Evolutionary conservation across 257 asterid species (phyloP), one percentile per base, ranked within the genome.

Genomic region (Penstemon newberryi): DNA sequence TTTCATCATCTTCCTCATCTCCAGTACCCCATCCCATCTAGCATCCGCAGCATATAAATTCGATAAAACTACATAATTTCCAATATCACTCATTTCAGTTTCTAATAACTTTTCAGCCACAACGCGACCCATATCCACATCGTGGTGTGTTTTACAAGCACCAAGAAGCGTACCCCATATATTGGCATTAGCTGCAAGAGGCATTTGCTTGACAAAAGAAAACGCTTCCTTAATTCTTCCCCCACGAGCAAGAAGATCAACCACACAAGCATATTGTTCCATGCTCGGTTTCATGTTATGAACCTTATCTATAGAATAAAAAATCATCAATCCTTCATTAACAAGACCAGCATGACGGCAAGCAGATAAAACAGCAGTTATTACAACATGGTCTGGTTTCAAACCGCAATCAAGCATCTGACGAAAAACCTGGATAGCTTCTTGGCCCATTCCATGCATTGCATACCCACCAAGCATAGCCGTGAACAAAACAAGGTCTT

Each of bases 391-490:
- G 77, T 90, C 96, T 10, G 95, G 97, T 65, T 76, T 81, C 60
- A 80, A 66, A 59, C 85, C 87, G 56, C 75, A 76, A 70, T 80
- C 78, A 44, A 88, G 90, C 96, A 90, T 86, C 64, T 77, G 50
- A 55, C 79, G 66, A 72, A 73, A 90, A 15, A 81, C 78, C 74
- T 61, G 53, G 45, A 88, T 69, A 45, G 92, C 96, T 70, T 86
- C 85, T 70, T 72, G 70, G 18, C 87, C 95, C 95, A 83, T 82
- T 66, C 97, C 97, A 77, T 90, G 94, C 90, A 81, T 83, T 33
- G 97, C 96, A 70, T 84, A 83, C 52, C 95, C 97, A 63, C 97
- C 97, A 71, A 88, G 71, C 96, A 90, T 86, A 44, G 97, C 84
- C 4, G 96, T 90, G 82, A 83, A 85, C 45, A 82, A 62, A 74